Base-by-base conservation (phyloP, 192 early-diverging fungal species). In the Gamsiella multidivaricata region DNA sequence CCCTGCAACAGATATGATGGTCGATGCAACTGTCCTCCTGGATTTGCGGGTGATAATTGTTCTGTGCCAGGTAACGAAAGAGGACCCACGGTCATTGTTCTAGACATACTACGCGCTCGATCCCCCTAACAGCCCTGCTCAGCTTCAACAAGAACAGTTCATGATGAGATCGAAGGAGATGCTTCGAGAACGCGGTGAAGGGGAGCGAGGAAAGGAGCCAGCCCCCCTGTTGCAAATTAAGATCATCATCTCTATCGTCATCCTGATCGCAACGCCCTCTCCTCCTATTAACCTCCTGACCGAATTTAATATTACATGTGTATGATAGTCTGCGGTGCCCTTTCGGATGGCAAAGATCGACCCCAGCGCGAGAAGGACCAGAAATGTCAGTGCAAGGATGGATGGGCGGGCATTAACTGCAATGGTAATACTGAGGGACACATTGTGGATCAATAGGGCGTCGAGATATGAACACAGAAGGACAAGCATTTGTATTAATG, bases 331-430 rank as follows among this genome's bases (percentile, higher is more conserved):
- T 95, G 93, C 56, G 86, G 90, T 43, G 89, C 89, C 33, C 83
- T 92, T 17, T 71, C 89, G 0, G 90, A 90, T 62, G 88, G 89
- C 29, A 79, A 68, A 17, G 85, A 89, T 42, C 88, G 91, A 17
- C 82, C 80, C 17, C 82, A 83, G 6, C 82, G 90, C 15, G 60
- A 25, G 36, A 79, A 84, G 47, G 84, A 76, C 31, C 80, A 80
- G 36, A 68, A 86, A 3, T 95, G 94, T 60, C 80, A 90, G 31
- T 97, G 96, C 66, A 80, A 88, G 39, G 90, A 92, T 34, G 94
- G 94, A 12, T 97, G 96, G 96, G 88, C 86, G 34, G 96, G 96
- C 33, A 94, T 94, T 69, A 97, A 97, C 71, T 97, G 96, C 85
- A 97, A 97, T 82, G 87, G 65, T 68, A 68, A 59, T n/a, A n/a